Evolutionary conservation across 192 early-diverging fungal genomes (phyloP), one percentile per base, ranked within the genome.

Genomic region (Ambispora gerdemannii): DNA sequence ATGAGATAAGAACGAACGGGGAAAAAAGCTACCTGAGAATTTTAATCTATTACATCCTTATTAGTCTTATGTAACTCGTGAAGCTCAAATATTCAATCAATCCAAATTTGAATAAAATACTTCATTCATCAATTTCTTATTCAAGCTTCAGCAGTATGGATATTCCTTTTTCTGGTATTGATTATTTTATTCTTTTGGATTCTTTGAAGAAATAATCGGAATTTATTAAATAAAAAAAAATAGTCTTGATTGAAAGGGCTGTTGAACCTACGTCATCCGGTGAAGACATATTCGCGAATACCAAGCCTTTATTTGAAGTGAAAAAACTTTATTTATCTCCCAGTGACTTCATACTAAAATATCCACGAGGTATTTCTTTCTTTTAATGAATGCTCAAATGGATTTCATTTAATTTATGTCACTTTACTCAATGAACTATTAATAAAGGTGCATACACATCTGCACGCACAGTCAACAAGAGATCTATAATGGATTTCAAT

Each of bases 381-480:
- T 43, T 43, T 43, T 43, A 43, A 43, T 43, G 7, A 43, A 43
- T 10, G 15, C n/a, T n/a, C n/a, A n/a, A n/a, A n/a, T n/a, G n/a
- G n/a, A n/a, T n/a, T n/a, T n/a, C n/a, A n/a, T n/a, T n/a, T n/a
- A n/a, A n/a, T n/a, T n/a, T n/a, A n/a, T n/a, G n/a, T n/a, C n/a
- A n/a, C n/a, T n/a, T n/a, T n/a, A n/a, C n/a, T n/a, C n/a, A n/a
- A n/a, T n/a, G n/a, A n/a, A n/a, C n/a, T n/a, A n/a, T n/a, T n/a
- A n/a, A n/a, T n/a, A 25, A 20, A 81, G 88, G 85, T 7, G 80
- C 88, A 1, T 90, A 90, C 70, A 90, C 89, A 1, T 80, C 79
- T 2, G 85, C 83, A 71, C 81, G 89, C 22, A 90, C 88, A 2
- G 72, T 89, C 27, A 58, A 81, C 4, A 65, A 73, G 20, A 52